Base-by-base conservation (phyloP, 352 stramenopile species). In the Phytophthora kernoviae region DNA sequence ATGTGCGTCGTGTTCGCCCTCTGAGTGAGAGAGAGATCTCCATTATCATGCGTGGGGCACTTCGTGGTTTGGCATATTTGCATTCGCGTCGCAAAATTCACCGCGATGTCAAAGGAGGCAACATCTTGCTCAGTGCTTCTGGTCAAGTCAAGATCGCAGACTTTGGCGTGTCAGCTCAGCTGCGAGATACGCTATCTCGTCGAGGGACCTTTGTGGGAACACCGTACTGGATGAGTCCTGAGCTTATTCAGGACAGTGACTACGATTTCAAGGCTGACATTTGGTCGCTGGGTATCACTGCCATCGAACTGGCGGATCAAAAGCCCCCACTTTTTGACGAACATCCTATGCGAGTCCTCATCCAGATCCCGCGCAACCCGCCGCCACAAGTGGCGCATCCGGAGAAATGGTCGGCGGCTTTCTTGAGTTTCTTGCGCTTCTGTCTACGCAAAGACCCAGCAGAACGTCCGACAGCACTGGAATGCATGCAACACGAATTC, bases 121-220 rank as follows among this genome's bases (percentile, higher is more conserved):
- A 98, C 64, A 96, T 99, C 41, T 66, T 99, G n/a, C 77, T 99
- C 8, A 98, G 93, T 6, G 69, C 71, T 17, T 74, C 91, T 24
- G 96, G 94, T 1, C 70, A 94, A 63, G 95, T 98, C 56, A 99
- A 99, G 70, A 87, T 99, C 27, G 91, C 93, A 2, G 92, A 98
- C 79, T 98, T 98, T 84, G 88, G 88, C 8, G 84, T 95, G 10
- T 91, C 84, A 15, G 81, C 81, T 22, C 79, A 88, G 51, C 56
- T 91, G 8, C 22, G 50, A 42, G 67, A 87, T 37, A 87, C 81
- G 0, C 56, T 90, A 36, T 87, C 75, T 27, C 65, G 73, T 8
- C 67, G 81, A 17, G 80, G 74, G 2, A 87, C 85, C 2, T 96
- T 98, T 11, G 92, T 98, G 5, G 92, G 93, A 6, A 98, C 93